Base-by-base conservation (phyloP, 768 basidiomycete genomes). In the Kwoniella europaea region DNA sequence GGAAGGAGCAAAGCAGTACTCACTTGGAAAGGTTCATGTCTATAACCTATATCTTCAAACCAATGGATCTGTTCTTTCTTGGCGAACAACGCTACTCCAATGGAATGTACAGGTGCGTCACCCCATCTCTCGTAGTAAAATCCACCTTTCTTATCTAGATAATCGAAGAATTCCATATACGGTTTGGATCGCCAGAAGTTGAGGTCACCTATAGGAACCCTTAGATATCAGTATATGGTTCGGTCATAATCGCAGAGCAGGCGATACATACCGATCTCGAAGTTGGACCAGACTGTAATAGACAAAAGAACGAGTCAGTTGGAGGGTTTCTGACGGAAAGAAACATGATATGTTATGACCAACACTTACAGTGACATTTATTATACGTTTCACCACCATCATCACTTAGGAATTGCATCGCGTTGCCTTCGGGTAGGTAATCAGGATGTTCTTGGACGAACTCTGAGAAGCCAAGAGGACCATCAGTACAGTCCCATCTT, bases 41-140 rank as follows among this genome's bases (percentile, higher is more conserved):
- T 88, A 82, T 97, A 98, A 3, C 93, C 95, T 62, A 98, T 92
- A 79, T 98, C 94, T 73, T 91, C 88, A 87, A 98, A 98, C 86
- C 93, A 98, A 83, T 97, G 92, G 54, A 98, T 90, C 83, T 93
- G 91, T 18, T 93, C 91, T 81, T 92, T 94, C 81, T 87, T 88
- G 0, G 93, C 91, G 74, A 98, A 92, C 10, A 98, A 86, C 0
- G 95, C 91, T 0, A 91, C 94, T 44, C 92, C 96, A 68, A 98
- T 94, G 65, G 90, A 92, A 79, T 94, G 92, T 9, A 94, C 89
- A 0, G 92, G 92, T 0, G 96, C 96, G 85, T 97, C 95, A 61
- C 96, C 96, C 88, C 84, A 84, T 76, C 84, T 74, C 65, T 94
- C 93, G 74, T 93, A 93, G 82, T 94, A 94, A 82, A 94, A 93